Evolutionary conservation across 805 yeast genomes (phyloP), one percentile per base, ranked within the genome.

Genomic region (Kuraishia ogatae): DNA sequence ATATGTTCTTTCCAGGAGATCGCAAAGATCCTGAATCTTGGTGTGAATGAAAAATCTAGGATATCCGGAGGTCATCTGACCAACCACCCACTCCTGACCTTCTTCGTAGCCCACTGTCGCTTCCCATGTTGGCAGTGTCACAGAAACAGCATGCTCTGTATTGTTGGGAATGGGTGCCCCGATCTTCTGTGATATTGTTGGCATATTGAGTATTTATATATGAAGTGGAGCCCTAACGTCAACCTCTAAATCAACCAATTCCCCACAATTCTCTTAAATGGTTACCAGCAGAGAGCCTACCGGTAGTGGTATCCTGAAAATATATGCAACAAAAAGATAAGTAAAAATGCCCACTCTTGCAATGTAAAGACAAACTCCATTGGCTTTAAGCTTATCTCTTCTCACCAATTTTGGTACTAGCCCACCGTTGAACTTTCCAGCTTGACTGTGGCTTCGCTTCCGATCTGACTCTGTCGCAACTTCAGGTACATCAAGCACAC

Each of bases 121-220:
- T 52, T 82, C 87, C 99, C 98, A 94, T 0, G 97, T 88, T 7
- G 99, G 99, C 39, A 93, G 76, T 1, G 96, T 88, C 51, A 93
- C 97, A 13, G 97, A 89, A 1, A 93, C 97, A 0, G 97, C 97
- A 69, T 94, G 98, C 2, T 86, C 84, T 0, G 96, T 86, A 66
- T 89, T 85, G 57, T 88, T 85, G 2, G 99, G 97, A 56, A 94
- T 92, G 1, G 97, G 82, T 19, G 80, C 86, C 2, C 97, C 97
- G 19, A 90, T 79, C 48, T 71, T 73, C 64, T 81, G 73, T 5
- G 72, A 70, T 28, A 65, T 56, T 6, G 62, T 60, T 28, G 54
- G 56, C 51, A 50, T 26, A 17, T 35, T 35, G 43, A 35, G 23
- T 26, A 26, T 26, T 6, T 26, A 35, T 35, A 17, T 35, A 35